These are phyloP conservation scores for Phytopythium litorale DNA, from an alignment of 352 stramenopile genomes.

Conservation along the genomic window DNA sequence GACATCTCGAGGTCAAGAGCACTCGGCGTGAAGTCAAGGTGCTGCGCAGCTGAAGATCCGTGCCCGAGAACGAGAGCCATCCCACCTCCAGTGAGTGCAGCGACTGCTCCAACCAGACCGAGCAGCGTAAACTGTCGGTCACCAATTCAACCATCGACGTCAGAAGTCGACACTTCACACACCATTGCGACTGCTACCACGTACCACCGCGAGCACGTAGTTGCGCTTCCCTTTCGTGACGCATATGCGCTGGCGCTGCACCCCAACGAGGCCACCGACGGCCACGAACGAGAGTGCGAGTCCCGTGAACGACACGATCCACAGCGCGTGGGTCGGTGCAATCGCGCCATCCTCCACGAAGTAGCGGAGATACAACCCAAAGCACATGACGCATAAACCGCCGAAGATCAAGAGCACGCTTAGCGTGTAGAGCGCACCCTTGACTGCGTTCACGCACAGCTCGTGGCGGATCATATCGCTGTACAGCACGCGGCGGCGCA, in stretches of 20 bases:
- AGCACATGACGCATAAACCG: constrained; percentile 35
- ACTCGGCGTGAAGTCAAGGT: neutral
- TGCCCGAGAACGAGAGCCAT: constrained; percentile 37
- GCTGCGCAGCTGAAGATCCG: neutral
- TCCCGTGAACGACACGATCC: constrained; percentile 44
- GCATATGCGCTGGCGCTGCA: constrained; percentile 47
- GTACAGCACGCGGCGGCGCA: constrained; percentile 27
- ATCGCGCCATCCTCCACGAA: constrained; percentile 57
- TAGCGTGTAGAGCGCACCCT: constrained; percentile 54
- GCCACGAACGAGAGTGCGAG: constrained; percentile 40
- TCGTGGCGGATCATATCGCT: constrained; percentile 32
- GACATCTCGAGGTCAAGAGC: constrained; percentile 35
- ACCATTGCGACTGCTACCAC: neutral
- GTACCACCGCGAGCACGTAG: constrained; percentile 50
- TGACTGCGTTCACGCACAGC: constrained; percentile 22
- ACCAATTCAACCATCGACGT: neutral
- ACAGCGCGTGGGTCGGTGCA: constrained; percentile 41
- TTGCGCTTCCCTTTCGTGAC: constrained; percentile 52
- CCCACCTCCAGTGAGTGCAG: constrained; percentile 45
- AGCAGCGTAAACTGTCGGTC: constrained; percentile 41
- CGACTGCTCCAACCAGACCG: constrained; percentile 26
- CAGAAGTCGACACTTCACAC: neutral
- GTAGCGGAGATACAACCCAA: constrained; percentile 61
- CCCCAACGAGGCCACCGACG: constrained; percentile 36
- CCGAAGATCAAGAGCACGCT: constrained; percentile 47